These are phyloP conservation scores for Talaromyces thailandensis DNA, from an alignment of 495 filamentous ascomycete genomes.

Conservation along the genomic window DNA sequence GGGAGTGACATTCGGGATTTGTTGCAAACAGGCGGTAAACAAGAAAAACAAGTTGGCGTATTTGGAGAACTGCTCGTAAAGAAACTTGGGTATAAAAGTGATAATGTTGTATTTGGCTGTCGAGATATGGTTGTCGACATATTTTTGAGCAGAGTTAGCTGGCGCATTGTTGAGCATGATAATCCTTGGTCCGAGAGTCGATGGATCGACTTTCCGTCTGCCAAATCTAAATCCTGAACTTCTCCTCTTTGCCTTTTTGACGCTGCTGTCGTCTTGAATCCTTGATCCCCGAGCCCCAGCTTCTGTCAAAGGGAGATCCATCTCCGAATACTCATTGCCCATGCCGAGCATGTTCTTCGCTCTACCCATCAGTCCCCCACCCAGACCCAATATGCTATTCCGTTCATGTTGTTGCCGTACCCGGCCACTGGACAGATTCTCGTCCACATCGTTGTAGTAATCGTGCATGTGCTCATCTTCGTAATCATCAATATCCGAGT, in stretches of 20 bases:
- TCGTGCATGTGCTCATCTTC: conserved; percentile 63
- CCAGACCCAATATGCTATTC: conserved; percentile 79
- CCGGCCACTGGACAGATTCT: conserved; percentile 43
- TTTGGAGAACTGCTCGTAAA: conserved; percentile 98
- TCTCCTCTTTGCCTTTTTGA: conserved; percentile 36
- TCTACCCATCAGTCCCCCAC: conserved; percentile 75
- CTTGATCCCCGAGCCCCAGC: conserved; percentile 44
- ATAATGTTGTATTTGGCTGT: conserved; percentile 96
- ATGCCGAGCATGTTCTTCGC: conserved; percentile 89
- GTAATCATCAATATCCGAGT: conserved; percentile 77
- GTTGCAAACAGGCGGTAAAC: conserved; percentile 91
- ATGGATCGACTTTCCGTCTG: conserved; percentile 74
- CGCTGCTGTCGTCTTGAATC: conserved; percentile 20
- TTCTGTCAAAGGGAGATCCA: conserved; percentile 94
- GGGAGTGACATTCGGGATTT: conserved; percentile 90
- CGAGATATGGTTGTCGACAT: conserved; percentile 91
- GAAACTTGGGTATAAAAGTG: conserved; percentile 95
- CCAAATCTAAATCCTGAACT: conserved; percentile 82
- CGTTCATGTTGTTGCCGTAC: conserved; percentile 58
- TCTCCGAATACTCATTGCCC: conserved; percentile 88
- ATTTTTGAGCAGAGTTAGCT: conserved; percentile 80
- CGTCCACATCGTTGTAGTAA: conserved; percentile 46
- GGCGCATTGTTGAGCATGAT: conserved; percentile 98
- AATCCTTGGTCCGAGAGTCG: conserved; percentile 81
- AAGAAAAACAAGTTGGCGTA: conserved; percentile 99